Conservation (phyloP, 1,139 yeast genomes). For the Blastobotrys illinoisensis region DNA sequence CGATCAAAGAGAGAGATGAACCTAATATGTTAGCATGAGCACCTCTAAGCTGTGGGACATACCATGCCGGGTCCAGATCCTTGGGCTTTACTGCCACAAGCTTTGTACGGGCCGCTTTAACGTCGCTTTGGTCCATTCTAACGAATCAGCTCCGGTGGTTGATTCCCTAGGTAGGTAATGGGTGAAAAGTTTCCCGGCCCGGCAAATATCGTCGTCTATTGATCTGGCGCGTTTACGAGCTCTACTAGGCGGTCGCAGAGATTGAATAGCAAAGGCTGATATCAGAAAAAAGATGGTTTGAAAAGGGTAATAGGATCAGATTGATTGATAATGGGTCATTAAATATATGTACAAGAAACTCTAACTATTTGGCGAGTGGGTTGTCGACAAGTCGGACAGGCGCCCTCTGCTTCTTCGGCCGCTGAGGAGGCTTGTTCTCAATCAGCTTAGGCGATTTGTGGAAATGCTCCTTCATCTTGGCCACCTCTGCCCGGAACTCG, state of each 20-base stretch:
- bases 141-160: neutral
- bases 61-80: slow-evolving; percentile 18
- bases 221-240: no score
- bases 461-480: slow-evolving; percentile 54
- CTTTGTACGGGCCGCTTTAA: slow-evolving; percentile 11
- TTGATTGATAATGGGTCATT: no score
- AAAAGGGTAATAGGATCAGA: neutral
- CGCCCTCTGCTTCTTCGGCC: slow-evolving; percentile 12
- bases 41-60: slow-evolving; percentile 5
- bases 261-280: no score
- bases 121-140: slow-evolving; percentile 3
- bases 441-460: slow-evolving; percentile 33
- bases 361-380: slow-evolving; percentile 13
- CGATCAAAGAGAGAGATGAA: slow-evolving; percentile 15
- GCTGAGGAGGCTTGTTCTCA: slow-evolving; percentile 11
- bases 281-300: neutral
- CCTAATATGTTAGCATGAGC: slow-evolving; percentile 8
- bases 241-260: no score
- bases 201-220: neutral
- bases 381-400: slow-evolving; percentile 21
- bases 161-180: no score
- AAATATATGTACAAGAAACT: slow-evolving; percentile 3
- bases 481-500: slow-evolving; percentile 58
- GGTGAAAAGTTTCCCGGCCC: neutral
- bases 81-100: slow-evolving; percentile 19